Evolutionary conservation across 345 rosid species (phyloP), one percentile per base, ranked within the genome.

Genomic region (Cochlearia excelsa): DNA sequence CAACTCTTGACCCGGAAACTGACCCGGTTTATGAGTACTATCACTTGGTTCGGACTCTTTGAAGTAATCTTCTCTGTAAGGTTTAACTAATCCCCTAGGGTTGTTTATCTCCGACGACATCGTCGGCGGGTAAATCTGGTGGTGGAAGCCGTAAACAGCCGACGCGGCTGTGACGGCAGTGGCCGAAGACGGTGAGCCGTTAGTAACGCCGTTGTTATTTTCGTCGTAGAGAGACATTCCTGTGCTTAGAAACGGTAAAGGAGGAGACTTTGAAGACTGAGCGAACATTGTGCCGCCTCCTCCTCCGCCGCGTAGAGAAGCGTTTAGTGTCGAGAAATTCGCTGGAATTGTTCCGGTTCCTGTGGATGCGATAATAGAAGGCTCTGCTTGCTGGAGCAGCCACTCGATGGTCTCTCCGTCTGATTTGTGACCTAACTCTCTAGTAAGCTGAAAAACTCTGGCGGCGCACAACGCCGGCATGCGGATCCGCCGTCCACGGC

Each of bases 271-370:
- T 0, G 86, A 84, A 7, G 79, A 37, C 41, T 84, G 81, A 10
- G 82, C 76, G 7, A 87, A 81, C 48, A 82, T 42, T 1, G 85
- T 78, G 2, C 86, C 57, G 34, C 95, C 89, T 2, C 85, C 23
- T 16, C 23, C 87, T 4, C 84, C 59, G 52, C 86, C 78, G 4
- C 93, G 90, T 42, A 88, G 68, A 2, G 88, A 83, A 4, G 84
- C 87, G 65, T 80, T 88, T 1, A 88, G 80, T 0, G 90, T 74
- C 0, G 96, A 83, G 81, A 85, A 88, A 65, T 88, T 88, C 23
- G 96, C 96, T n/a, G 96, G 96, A 28, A 88, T 83, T 1, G 96
- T 85, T 6, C 96, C 96, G n/a, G 96, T 85, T 0, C 96, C 92
- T 1, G 96, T 88, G 41, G 90, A 70, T 1, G 84, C 82, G 54